Conservation (phyloP, 192 early-diverging fungal genomes). For the Dissophora globulifera region DNA sequence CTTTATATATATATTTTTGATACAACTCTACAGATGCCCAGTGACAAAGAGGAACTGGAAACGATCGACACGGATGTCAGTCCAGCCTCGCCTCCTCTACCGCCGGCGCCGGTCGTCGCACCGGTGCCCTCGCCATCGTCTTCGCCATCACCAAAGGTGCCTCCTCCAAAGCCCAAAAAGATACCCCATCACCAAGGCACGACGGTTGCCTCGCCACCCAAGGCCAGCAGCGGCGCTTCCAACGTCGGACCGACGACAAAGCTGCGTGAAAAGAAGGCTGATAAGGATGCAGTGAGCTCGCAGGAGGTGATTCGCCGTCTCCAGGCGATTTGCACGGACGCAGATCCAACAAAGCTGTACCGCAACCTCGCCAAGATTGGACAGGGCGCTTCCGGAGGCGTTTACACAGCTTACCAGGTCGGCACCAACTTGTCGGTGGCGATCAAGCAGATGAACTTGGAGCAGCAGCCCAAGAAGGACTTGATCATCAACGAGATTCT, state of each 20-base stretch:
- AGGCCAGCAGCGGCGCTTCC: neutral
- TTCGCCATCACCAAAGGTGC: conserved; percentile 31
- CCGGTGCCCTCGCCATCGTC: conserved; percentile 17
- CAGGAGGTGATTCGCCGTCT: conserved; percentile 88
- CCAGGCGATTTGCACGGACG: conserved; percentile 85
- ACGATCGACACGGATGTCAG: conserved; percentile 20
- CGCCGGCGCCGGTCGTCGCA: conserved; percentile 14
- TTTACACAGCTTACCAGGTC: conserved; percentile 85
- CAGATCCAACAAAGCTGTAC: conserved; percentile 88
- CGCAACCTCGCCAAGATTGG: conserved; percentile 91
- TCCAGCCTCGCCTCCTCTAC: conserved; percentile 16
- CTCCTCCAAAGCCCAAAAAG: conserved; percentile 51
- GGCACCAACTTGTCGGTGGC: conserved; percentile 80
- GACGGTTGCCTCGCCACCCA: conserved; percentile 13
- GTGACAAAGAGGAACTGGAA: conserved; percentile 16
- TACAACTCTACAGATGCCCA: conserved; percentile 9
- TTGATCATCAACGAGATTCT: conserved; percentile 94
- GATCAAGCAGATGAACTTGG: conserved; percentile 97
- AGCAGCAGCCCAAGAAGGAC: conserved; percentile 97
- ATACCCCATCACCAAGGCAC: conserved; percentile 34
- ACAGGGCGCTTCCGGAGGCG: conserved; percentile 92
- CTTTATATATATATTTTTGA: neutral
- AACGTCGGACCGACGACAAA: conserved; percentile 2
- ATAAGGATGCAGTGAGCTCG: conserved; percentile 59
- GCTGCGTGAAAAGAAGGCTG: conserved; percentile 58